Evolutionary conservation across 345 rosid species (phyloP).

Genomic region (Acer campestre): DNA sequence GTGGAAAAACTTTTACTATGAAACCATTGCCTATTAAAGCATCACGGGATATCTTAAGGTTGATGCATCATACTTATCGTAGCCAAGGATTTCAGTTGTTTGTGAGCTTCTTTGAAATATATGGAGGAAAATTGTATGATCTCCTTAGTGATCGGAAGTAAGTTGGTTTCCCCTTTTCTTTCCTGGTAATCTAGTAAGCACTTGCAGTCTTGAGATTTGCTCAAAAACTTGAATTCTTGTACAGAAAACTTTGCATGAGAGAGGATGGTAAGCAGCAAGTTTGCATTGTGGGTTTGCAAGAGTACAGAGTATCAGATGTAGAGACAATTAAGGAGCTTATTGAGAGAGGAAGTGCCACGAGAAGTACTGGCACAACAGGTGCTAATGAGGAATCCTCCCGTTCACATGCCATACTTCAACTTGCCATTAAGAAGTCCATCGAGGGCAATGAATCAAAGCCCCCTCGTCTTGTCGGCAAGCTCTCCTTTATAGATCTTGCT

Average conservation of each 20-base stretch:
- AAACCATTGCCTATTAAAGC: slow-evolving; percentile 96
- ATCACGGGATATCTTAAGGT: slow-evolving; percentile 87
- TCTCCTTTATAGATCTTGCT: slow-evolving; percentile 97
- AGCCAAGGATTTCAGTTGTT: slow-evolving; percentile 93
- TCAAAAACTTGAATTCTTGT: slow-evolving; percentile 18
- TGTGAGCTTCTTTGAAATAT: slow-evolving; percentile 94
- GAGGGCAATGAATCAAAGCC: slow-evolving; percentile 89
- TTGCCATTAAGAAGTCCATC: slow-evolving; percentile 80
- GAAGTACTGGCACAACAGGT: slow-evolving; percentile 97
- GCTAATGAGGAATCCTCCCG: slow-evolving; percentile 99
- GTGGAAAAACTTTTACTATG: slow-evolving; percentile 98
- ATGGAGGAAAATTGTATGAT: slow-evolving; percentile 94
- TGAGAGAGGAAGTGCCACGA: slow-evolving; percentile 87
- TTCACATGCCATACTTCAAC: slow-evolving; percentile 98
- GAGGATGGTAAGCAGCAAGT: slow-evolving; percentile 99
- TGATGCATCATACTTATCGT: slow-evolving; percentile 95
- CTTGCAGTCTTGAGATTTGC: slow-evolving; percentile 8
- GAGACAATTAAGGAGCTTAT: slow-evolving; percentile 92
- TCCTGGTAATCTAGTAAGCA: slow-evolving; percentile 3
- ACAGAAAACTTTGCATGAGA: slow-evolving; percentile 93
- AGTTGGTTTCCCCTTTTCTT: slow-evolving; percentile 35
- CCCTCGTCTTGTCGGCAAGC: slow-evolving; percentile 89
- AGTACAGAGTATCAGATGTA: slow-evolving; percentile 90
- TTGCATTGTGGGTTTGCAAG: slow-evolving; percentile 96
- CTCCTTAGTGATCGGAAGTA: slow-evolving; percentile 94